phyloP scores from a whole-genome alignment of 441 rosid species.

The Jatropha podagrica region DNA sequence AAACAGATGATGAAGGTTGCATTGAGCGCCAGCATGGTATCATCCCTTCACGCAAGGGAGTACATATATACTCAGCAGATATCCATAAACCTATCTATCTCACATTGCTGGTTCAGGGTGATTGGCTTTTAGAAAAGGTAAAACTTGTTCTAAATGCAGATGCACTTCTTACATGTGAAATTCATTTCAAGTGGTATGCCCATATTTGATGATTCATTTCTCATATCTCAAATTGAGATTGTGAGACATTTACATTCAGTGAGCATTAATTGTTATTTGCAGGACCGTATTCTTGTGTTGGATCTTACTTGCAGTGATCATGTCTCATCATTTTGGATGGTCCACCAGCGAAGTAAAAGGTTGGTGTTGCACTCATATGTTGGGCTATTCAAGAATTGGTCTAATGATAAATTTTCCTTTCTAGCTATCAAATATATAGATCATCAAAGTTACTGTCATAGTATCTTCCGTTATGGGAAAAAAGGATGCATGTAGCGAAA shows the following conservation, averaged over 20 bases:
- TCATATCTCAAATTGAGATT: conserved; percentile 16
- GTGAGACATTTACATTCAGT: conserved; percentile 5
- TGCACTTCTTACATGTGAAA: conserved; percentile 5
- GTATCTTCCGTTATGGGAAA: background rate
- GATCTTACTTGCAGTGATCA: conserved; percentile 74
- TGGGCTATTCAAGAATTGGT: background rate
- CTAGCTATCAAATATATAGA: background rate
- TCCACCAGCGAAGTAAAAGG: conserved; percentile 97
- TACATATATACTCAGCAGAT: conserved; percentile 73
- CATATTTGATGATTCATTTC: background rate
- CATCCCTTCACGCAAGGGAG: conserved; percentile 61
- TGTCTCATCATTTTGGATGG: conserved; percentile 90
- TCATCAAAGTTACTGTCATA: background rate
- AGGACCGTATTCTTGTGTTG: conserved; percentile 84
- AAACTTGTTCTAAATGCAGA: conserved; percentile 4
- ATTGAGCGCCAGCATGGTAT: conserved; percentile 70
- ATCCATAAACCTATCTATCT: conserved; percentile 76
- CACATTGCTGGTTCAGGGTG: conserved; percentile 78
- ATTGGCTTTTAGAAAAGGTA: conserved; percentile 97
- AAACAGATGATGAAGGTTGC: conserved; percentile 69
- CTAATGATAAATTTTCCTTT: background rate
- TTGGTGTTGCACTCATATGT: conserved; percentile 26
- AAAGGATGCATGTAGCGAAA: background rate
- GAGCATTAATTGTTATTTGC: conserved; percentile 31
- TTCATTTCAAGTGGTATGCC: conserved; percentile 16